These are phyloP conservation scores for Dactylonectria macrodidyma DNA, from an alignment of 2,329 filamentous ascomycete genomes.

Conservation along the genomic window DNA sequence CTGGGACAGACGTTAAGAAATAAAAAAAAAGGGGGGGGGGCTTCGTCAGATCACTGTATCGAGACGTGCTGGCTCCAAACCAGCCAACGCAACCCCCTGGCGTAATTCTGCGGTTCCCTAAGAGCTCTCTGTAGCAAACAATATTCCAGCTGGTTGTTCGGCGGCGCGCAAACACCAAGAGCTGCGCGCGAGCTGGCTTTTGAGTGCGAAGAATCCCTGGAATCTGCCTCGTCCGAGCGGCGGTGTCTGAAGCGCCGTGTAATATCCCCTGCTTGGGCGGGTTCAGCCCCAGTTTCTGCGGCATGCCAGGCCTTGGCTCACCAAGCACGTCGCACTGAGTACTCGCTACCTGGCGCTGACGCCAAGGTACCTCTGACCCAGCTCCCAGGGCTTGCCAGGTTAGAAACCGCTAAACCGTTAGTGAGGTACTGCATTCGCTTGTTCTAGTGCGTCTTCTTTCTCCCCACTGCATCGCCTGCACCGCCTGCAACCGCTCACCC, in stretches of 20 bases:
- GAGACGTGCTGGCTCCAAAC: background rate
- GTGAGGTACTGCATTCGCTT: conserved; percentile 15
- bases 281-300: conserved; percentile 20
- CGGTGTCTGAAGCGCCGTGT: conserved; percentile 1
- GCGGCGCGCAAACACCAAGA: conserved; percentile 4
- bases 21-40: background rate
- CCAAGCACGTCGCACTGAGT: conserved; percentile 6
- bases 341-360: conserved; percentile 22
- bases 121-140: background rate
- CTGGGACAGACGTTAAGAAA: conserved; percentile 2
- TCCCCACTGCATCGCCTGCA: conserved; percentile 20
- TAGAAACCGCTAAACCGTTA: conserved; percentile 28
- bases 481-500: conserved; percentile 22
- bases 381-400: conserved; percentile 6
- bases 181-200: conserved; percentile 11
- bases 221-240: conserved; percentile 27
- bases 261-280: conserved; percentile 14
- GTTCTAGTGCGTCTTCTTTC: conserved; percentile 1
- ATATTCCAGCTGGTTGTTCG: conserved; percentile 1
- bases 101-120: background rate
- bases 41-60: background rate
- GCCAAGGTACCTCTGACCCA: conserved; percentile 20
- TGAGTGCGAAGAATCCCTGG: conserved; percentile 10
- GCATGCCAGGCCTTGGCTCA: conserved; percentile 4
- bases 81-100: background rate